Evolutionary conservation across 148 eudicot species (phyloP), one percentile per base, ranked within the genome.

Genomic region (Rhododendron griersonianum): DNA sequence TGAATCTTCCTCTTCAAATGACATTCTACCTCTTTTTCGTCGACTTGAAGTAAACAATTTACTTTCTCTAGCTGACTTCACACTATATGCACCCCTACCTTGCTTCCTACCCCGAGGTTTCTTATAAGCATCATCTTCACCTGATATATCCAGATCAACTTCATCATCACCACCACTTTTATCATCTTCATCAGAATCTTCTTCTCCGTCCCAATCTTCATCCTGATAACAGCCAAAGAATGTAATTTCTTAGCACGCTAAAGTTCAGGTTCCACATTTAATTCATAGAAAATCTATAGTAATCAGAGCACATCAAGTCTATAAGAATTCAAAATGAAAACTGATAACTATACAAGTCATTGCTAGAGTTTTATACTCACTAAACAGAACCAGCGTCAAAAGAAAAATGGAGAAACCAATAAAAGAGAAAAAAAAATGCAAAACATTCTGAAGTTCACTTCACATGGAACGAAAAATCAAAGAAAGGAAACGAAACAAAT

Each of bases 201-300:
- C 35, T 35, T 92, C 98, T 86, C 84, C 95, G 48, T 93, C 96
- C 98, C 98, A 98, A 77, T 93, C 98, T 19, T 94, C 94, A 90
- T 93, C 95, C 95, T 93, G 91, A 81, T 47, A 81, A 86, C 87
- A 87, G 57, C 84, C 30, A 39, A 83, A 83, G 28, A 84, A 47
- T 19, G 13, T 51, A 78, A 87, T 21, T 69, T 16, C 6, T 80
- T 61, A 41, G 83, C 63, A 48, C 45, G 77, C 80, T 65, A 9
- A 14, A 78, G 63, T 84, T 84, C 25, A 35, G 78, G 78, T 81
- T 39, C 28, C 44, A 55, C 11, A 35, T 51, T 30, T 37, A 33
- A 53, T 48, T 59, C 23, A 53, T 21, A 37, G 69, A 18, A 50
- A 37, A 37, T 1, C 48, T 44, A 21, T 73, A 51, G 37, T n/a